A percentile compares a stretch with the other conserved stretches of the same genome.
Conservation (phyloP, 257 asterid species). For the Cinchona pubescens region DNA sequence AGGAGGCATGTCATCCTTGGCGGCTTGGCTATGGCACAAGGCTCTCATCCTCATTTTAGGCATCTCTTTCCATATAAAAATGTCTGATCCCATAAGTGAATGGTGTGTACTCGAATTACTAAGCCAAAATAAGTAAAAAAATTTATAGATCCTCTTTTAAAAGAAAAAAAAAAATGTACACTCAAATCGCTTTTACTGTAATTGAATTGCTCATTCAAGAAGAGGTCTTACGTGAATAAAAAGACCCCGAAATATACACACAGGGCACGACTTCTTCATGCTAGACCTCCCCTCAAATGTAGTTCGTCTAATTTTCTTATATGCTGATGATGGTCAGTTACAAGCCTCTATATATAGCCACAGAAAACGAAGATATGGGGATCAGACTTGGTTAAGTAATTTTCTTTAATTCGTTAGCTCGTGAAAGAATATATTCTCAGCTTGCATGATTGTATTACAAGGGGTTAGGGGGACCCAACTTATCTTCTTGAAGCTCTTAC, state of each 20-base stretch:
- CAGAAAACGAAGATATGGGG: neutral
- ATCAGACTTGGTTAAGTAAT: neutral
- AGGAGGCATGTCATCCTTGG: constrained; percentile 27
- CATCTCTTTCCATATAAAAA: constrained; percentile 12
- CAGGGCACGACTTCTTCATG: neutral
- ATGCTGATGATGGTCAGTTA: neutral
- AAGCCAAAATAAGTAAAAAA: too few relatives aligned
- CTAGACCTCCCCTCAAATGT: neutral
- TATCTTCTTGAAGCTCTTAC: constrained; percentile 8
- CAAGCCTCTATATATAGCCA: constrained; percentile 10
- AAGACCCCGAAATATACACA: neutral
- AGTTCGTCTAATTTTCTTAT: neutral
- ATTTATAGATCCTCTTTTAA: too few relatives aligned
- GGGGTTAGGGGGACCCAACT: constrained; percentile 7
- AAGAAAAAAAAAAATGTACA: too few relatives aligned
- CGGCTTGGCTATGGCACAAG: constrained; percentile 19
- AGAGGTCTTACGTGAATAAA: neutral
- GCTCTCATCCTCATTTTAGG: constrained; percentile 18
- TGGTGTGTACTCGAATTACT: too few relatives aligned
- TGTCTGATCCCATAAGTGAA: neutral
- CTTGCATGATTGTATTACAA: too few relatives aligned
- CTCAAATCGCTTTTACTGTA: too few relatives aligned
- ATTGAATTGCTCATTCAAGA: neutral
- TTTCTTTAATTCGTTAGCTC: neutral
- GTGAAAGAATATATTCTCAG: constrained; percentile 16